Evolutionary conservation across 1,284 basidiomycete genomes (phyloP), one percentile per base, ranked within the genome.

Genomic region (Leccinum insigne): DNA sequence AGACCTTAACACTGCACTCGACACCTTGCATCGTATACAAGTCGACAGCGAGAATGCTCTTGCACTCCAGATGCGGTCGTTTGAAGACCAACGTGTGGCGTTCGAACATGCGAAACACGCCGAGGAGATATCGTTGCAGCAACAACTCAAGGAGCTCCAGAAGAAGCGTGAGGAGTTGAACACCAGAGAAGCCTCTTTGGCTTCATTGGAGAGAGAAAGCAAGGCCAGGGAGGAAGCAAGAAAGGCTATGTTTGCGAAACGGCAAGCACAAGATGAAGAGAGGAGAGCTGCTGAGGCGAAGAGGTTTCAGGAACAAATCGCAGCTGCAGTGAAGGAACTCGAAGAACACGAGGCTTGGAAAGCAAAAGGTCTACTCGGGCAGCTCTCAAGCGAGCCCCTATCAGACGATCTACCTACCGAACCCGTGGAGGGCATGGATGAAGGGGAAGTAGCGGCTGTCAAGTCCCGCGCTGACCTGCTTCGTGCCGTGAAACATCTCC

Each of bases 221-320:
- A 72, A 59, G 62, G 64, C 69, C 1, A 77, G 69, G 61, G 77
- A 77, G 23, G 74, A 74, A 16, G 70, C 65, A 9, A 73, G 68
- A 56, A 71, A 59, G 47, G 61, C 38, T 14, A 42, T 68, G 16
- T 49, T 69, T 14, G 66, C 66, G 14, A 68, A 69, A 23, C 71
- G 76, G 29, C 76, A 71, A 26, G 70, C 64, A 7, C 69, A 69
- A 44, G 74, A 77, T 56, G 70, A 77, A 35, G 75, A 75, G 40
- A 70, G 52, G 38, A 65, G 64, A 54, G 61, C 56, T 9, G 63
- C 66, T 4, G 70, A 73, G 44, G 61, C 65, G 26, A 71, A 67
- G 58, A 71, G 65, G 21, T 60, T 29, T n/a, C 71, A 69, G 58
- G 67, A 73, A 26, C 71, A 69, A 58, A 73, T 77, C 21, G 40